A percentile compares a stretch with the other conserved stretches of the same genome.
Evolutionary conservation across 2,329 filamentous ascomycete genomes (phyloP).

Genomic region (Alternaria tenuissima): DNA sequence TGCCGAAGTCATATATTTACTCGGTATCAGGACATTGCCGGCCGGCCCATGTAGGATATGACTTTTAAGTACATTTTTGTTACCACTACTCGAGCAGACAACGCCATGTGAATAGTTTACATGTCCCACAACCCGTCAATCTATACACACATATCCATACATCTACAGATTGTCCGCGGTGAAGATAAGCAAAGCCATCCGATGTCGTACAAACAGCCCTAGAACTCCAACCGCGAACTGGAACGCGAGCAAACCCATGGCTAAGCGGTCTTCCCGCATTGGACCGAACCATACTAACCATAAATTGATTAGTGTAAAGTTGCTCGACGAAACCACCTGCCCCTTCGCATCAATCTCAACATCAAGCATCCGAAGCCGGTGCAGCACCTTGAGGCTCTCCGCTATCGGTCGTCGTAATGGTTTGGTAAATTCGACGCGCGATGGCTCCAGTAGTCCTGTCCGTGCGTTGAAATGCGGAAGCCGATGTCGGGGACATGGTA

Average conservation of each 20-base stretch:
- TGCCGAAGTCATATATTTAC: background rate
- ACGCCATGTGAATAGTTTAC: background rate
- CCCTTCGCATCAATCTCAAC: slow-evolving; percentile 73
- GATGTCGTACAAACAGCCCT: slow-evolving; percentile 85
- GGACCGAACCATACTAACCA: slow-evolving; percentile 97
- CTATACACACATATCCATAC: background rate
- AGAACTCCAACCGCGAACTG: slow-evolving; percentile 80
- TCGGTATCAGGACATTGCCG: background rate
- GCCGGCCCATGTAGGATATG: slow-evolving; percentile 3
- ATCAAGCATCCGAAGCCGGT: slow-evolving; percentile 71
- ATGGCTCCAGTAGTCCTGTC: slow-evolving; percentile 86
- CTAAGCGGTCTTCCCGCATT: slow-evolving; percentile 83
- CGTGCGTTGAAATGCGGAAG: slow-evolving; percentile 87
- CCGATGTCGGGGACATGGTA: slow-evolving; percentile 92
- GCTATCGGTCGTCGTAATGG: slow-evolving; percentile 74
- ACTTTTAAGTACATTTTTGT: background rate
- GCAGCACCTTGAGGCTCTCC: slow-evolving; percentile 71
- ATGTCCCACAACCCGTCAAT: background rate
- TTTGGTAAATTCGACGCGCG: slow-evolving; percentile 75
- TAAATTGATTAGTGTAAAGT: slow-evolving; percentile 92
- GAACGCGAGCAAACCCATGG: slow-evolving; percentile 79
- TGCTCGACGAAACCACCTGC: slow-evolving; percentile 79
- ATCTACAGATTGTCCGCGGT: slow-evolving; percentile 76
- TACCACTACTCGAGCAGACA: background rate
- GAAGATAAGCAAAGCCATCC: slow-evolving; percentile 86